These are phyloP conservation scores for Hymenoscyphus linearis DNA, from an alignment of 2,329 filamentous ascomycete species.

Conservation along the genomic window DNA sequence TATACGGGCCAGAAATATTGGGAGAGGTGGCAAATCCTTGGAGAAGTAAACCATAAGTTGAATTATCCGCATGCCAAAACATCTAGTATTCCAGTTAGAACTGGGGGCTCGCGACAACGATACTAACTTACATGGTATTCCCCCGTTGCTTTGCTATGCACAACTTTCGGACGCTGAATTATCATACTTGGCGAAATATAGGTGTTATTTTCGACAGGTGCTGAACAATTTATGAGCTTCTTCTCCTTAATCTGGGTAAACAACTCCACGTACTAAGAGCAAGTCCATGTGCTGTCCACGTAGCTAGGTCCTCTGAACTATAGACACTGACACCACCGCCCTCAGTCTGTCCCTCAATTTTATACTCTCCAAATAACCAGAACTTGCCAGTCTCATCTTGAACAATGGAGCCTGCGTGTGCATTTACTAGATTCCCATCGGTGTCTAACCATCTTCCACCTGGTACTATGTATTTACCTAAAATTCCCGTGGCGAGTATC, in stretches of 20 bases:
- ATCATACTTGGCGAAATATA: conserved; percentile 51
- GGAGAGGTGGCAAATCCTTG: not conserved
- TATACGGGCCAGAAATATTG: not conserved
- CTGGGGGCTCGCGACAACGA: not conserved
- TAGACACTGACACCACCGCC: conserved; percentile 57
- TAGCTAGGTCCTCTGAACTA: conserved; percentile 55
- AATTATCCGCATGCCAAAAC: not conserved
- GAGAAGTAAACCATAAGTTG: not conserved
- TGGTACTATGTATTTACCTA: conserved; percentile 54
- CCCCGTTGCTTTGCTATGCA: conserved; percentile 47
- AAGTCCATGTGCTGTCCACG: conserved; percentile 52
- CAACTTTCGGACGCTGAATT: conserved; percentile 58
- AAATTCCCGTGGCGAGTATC: conserved; percentile 6
- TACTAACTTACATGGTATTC: conserved; percentile 50
- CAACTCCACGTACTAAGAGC: conserved; percentile 42
- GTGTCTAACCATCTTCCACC: conserved; percentile 57
- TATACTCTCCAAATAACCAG: conserved; percentile 59
- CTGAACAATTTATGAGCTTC: conserved; percentile 27
- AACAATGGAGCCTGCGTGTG: conserved; percentile 53
- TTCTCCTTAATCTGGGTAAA: not conserved
- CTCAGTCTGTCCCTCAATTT: conserved; percentile 51
- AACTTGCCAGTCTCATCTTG: conserved; percentile 50
- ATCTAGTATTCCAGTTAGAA: not conserved
- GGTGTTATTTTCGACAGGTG: conserved; percentile 46
- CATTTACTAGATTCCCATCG: conserved; percentile 54